Conservation (phyloP, 2,329 filamentous ascomycete species). For the Neofusicoccum kwambonambiense region DNA sequence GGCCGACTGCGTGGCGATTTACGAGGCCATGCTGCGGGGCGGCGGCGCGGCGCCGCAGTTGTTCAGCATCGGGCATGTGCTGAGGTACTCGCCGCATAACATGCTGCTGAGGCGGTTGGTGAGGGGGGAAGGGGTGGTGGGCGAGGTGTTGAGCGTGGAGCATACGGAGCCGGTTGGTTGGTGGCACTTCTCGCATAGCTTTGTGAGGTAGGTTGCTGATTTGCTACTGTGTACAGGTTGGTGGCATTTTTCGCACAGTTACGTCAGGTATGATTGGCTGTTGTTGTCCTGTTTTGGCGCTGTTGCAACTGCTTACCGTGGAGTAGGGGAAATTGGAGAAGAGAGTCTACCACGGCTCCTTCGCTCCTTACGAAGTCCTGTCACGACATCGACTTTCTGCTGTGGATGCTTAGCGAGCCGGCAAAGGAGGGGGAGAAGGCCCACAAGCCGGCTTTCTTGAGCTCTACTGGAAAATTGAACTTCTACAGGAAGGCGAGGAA, state of each 20-base stretch:
- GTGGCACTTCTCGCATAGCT: constrained; percentile 90
- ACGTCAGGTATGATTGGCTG: too few relatives aligned
- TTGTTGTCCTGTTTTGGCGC: not conserved
- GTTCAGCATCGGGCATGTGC: constrained; percentile 90
- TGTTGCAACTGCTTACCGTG: not conserved
- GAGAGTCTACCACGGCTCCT: constrained; percentile 71
- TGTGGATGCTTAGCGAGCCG: constrained; percentile 69
- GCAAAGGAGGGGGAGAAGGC: constrained; percentile 7
- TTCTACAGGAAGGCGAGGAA: constrained; percentile 77
- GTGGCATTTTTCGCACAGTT: constrained; percentile 86
- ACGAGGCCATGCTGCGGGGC: constrained; percentile 50
- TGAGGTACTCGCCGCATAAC: constrained; percentile 92
- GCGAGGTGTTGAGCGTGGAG: constrained; percentile 80
- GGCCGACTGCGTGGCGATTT: constrained; percentile 74
- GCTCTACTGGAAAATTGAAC: constrained; percentile 72
- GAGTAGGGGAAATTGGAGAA: constrained; percentile 82
- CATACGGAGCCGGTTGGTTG: constrained; percentile 94
- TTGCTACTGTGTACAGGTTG: constrained; percentile 54
- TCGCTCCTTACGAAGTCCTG: constrained; percentile 93
- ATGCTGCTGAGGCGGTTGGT: constrained; percentile 77
- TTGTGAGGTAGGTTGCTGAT: constrained; percentile 59
- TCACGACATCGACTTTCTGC: constrained; percentile 88
- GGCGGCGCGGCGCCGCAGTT: constrained; percentile 45
- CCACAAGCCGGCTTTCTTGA: constrained; percentile 74
- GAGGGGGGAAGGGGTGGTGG: constrained; percentile 71